A percentile compares a stretch with the other conserved stretches of the same genome.
phyloP scores from a whole-genome alignment of 116 monocot species.

The Iris pallida region DNA sequence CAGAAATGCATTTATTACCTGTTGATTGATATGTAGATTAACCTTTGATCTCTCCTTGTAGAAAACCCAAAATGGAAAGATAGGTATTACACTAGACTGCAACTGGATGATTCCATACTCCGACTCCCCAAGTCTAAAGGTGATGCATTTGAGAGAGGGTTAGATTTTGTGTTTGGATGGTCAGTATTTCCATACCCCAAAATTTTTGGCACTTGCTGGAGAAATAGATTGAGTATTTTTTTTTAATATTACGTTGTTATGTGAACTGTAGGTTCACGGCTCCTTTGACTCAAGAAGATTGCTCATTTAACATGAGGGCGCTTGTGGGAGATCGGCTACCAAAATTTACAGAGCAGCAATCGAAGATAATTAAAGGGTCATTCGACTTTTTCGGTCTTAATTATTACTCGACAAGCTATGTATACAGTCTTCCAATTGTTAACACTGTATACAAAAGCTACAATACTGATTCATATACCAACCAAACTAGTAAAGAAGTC shows the following conservation, averaged over 20 bases:
- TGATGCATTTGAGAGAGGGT: no score
- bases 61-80: conserved; percentile 34
- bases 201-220: no score
- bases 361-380: conserved; percentile 44
- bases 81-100: conserved; percentile 34
- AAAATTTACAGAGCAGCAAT: conserved; percentile 34
- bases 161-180: no score
- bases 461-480: conserved; percentile 9
- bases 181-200: no score
- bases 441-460: conserved; percentile 3
- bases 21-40: no score
- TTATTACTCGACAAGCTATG: conserved; percentile 48
- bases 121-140: no score
- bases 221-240: no score
- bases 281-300: conserved; percentile 49
- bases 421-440: background rate
- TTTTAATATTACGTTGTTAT: background rate
- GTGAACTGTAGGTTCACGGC: conserved; percentile 47
- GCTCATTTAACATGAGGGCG: conserved; percentile 45
- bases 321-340: conserved; percentile 44
- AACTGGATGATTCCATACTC: conserved; percentile 31
- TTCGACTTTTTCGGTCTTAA: conserved; percentile 67
- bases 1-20: no score
- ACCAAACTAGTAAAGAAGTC: conserved; percentile 5
- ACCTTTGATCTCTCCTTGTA: background rate